These are phyloP conservation scores for Conidiobolus coronatus DNA, from an alignment of 371 early-diverging fungal genomes.

Conservation along the genomic window DNA sequence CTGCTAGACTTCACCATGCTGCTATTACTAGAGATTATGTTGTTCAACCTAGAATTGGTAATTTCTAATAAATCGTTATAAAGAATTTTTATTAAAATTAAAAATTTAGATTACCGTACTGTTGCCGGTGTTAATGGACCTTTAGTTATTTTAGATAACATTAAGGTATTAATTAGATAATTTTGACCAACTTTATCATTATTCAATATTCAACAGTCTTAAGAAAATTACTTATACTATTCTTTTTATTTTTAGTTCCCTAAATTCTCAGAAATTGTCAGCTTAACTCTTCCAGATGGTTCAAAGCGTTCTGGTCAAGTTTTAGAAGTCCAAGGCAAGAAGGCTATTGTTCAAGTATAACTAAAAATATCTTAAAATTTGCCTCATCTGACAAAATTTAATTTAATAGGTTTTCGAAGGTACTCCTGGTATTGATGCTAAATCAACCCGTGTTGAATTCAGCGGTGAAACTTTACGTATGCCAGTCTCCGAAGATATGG, in stretches of 20 bases:
- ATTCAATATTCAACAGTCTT: neutral
- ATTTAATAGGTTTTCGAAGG: constrained; percentile 90
- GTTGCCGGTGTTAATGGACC: constrained; percentile 99
- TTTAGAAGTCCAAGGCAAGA: constrained; percentile 95
- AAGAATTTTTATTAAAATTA: neutral
- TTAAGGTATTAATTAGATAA: constrained; percentile 40
- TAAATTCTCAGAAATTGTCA: constrained; percentile 97
- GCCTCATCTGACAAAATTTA: neutral
- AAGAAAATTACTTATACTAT: constrained; percentile 3
- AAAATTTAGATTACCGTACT: constrained; percentile 78
- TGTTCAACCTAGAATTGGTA: constrained; percentile 79
- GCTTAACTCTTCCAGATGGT: constrained; percentile 94
- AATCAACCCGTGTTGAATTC: constrained; percentile 91
- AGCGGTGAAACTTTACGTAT: constrained; percentile 96
- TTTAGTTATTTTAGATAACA: constrained; percentile 96
- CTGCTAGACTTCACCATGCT: constrained; percentile 39
- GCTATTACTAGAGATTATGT: constrained; percentile 76
- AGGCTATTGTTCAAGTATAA: constrained; percentile 89
- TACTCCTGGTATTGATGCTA: constrained; percentile 96
- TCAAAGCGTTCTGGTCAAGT: constrained; percentile 94
- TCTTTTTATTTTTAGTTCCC: constrained; percentile 39
- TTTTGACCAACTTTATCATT: neutral
- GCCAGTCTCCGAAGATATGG: constrained; percentile 98
- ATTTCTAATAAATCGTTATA: neutral
- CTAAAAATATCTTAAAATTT: neutral